Base-by-base conservation (phyloP, 345 rosid species). In the Eucalyptus rudis region DNA sequence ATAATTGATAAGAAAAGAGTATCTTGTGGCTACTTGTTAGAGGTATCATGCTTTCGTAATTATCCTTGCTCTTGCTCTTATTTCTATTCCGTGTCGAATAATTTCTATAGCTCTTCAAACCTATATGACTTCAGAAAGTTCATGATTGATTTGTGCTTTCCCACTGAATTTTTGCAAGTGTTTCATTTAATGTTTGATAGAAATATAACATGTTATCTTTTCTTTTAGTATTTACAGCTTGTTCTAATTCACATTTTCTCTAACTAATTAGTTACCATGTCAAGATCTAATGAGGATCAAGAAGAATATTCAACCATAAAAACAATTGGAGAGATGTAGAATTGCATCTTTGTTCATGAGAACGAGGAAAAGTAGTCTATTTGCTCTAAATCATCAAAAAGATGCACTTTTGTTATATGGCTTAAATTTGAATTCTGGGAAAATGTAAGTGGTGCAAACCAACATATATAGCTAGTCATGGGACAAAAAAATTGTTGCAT, bases 361-460 rank as follows among this genome's bases (percentile, higher is more conserved):
- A 27, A 58, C 1, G 1, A 25, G 14, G 29, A 58, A 58, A 58
- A 58, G 25, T 24, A 58, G n/a, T 58, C 64, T 58, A 58, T 8
- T 58, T 25, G n/a, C 14, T 58, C 66, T 59, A 59, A 59, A 25
- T 7, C 14, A 59, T 27, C 0, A 27, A 59, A 59, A 59, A 8
- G 7, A 59, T 59, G 66, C 7, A 59, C 66, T 25, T 59, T 27
- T 11, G n/a, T 25, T 59, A 5, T 25, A 11, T 59, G n/a, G n/a
- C 14, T 5, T 5, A 3, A 59, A 59, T 59, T 10, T 11, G n/a
- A 59, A 27, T 54, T 54, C 0, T 5, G 0, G n/a, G 2, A 12
- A 25, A 59, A 27, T 59, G 66, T 59, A 11, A 10, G 66, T 59
- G n/a, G 66, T 59, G 31, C 7, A 0, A 25, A 59, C 2, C 1